Evolutionary conservation across 345 rosid genomes (phyloP).

Genomic region (Salix koriyanagi): DNA sequence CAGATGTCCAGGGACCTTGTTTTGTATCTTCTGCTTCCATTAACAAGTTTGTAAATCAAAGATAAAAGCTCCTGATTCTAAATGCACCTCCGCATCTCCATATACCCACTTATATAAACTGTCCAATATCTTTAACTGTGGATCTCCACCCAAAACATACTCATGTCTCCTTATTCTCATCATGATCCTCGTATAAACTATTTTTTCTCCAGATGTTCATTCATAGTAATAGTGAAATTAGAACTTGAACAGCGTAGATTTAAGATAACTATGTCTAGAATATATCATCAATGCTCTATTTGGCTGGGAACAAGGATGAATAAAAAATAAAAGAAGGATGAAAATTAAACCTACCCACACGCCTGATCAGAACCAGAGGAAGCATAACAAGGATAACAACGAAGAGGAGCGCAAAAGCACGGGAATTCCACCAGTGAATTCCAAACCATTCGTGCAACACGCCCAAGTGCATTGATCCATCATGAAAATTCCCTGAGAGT

Average conservation of each 20-base stretch:
- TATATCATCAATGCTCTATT: too few relatives aligned
- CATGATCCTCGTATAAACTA: background rate
- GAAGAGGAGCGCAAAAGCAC: conserved; percentile 56
- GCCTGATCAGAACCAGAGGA: conserved; percentile 56
- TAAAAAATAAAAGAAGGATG: background rate
- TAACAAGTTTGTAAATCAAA: too few relatives aligned
- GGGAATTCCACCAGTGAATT: conserved; percentile 75
- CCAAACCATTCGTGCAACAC: conserved; percentile 92
- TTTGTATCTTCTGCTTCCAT: too few relatives aligned
- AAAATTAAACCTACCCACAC: conserved; percentile 45
- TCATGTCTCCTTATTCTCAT: background rate
- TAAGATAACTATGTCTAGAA: background rate
- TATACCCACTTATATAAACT: background rate
- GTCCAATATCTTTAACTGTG: background rate
- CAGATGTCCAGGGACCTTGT: too few relatives aligned
- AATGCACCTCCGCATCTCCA: background rate
- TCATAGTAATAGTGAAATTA: background rate
- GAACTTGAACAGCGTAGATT: background rate
- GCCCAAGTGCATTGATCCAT: conserved; percentile 59
- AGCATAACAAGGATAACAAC: conserved; percentile 51
- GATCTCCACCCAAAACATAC: background rate
- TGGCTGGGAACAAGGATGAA: background rate
- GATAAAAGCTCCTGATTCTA: background rate
- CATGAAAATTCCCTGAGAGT: conserved; percentile 57
- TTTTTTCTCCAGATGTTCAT: background rate